Evolutionary conservation across 768 basidiomycete genomes (phyloP).

Genomic region (Suillus lakei): DNA sequence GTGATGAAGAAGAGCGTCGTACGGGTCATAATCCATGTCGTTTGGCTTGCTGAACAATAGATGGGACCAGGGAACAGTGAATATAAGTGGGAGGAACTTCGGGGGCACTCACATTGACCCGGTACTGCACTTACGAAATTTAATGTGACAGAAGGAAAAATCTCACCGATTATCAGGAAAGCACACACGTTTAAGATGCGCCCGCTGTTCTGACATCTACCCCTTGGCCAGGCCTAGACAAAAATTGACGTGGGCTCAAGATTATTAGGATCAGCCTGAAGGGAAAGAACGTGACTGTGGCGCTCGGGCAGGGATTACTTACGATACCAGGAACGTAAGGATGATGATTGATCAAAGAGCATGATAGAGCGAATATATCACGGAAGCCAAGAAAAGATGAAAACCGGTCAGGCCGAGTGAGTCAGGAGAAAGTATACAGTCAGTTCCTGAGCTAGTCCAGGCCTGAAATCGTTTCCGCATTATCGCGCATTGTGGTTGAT

Average conservation of each 20-base stretch:
- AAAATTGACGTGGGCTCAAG: neutral
- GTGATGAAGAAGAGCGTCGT: conserved; percentile 79
- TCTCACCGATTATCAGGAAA: neutral
- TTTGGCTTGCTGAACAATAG: neutral
- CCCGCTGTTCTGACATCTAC: neutral
- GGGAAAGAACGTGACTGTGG: neutral
- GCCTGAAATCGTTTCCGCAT: neutral
- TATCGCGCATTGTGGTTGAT: neutral
- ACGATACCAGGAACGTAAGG: neutral
- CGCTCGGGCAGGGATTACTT: neutral
- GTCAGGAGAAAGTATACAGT: neutral
- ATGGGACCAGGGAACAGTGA: neutral
- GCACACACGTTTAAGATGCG: neutral
- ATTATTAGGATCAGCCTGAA: neutral
- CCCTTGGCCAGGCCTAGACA: conserved; percentile 8
- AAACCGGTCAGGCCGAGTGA: neutral
- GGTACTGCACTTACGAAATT: neutral
- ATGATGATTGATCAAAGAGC: neutral
- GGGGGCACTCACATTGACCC: neutral
- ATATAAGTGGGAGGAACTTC: conserved; percentile 13
- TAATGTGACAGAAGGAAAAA: neutral
- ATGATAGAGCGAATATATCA: neutral
- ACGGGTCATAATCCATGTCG: conserved; percentile 77
- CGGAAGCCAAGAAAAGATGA: neutral
- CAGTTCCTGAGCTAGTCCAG: neutral